Evolutionary conservation across 495 filamentous ascomycete genomes (phyloP).

Genomic region (Talaromyces trachyspermus): DNA sequence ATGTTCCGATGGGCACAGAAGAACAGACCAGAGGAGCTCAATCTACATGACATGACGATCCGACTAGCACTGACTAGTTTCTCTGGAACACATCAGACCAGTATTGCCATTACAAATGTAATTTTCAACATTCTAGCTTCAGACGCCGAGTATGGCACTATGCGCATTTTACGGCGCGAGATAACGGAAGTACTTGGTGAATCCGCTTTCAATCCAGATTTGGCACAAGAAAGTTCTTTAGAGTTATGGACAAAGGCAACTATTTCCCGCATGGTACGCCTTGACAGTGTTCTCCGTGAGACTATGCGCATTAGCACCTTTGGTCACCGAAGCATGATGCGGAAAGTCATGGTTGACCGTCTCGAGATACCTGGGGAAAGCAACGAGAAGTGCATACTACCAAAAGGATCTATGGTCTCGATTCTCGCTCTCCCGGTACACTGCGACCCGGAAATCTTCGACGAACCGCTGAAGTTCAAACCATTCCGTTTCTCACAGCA

Average conservation of each 20-base stretch:
- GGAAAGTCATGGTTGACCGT: slow-evolving; percentile 21
- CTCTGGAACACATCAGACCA: slow-evolving; percentile 44
- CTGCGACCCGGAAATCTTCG: slow-evolving; percentile 21
- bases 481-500: slow-evolving; percentile 26
- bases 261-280: slow-evolving; percentile 22
- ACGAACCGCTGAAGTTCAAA: slow-evolving; percentile 22
- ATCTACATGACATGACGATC: slow-evolving; percentile 20
- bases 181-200: slow-evolving; percentile 8
- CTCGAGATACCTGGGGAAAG: slow-evolving; percentile 20
- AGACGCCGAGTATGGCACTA: slow-evolving; percentile 27
- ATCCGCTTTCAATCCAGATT: too few species aligned
- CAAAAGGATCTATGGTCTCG: slow-evolving; percentile 22
- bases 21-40: slow-evolving; percentile 24
- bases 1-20: slow-evolving; percentile 26
- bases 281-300: slow-evolving; percentile 34
- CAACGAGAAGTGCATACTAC: too few species aligned
- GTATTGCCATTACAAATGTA: slow-evolving; percentile 36
- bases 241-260: slow-evolving; percentile 25
- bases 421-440: slow-evolving; percentile 23
- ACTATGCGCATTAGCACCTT: slow-evolving; percentile 30
- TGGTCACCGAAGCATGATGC: slow-evolving; percentile 20
- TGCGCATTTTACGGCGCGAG: slow-evolving; percentile 27
- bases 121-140: slow-evolving; percentile 36
- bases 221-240: too few species aligned
- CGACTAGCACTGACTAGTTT: slow-evolving; percentile 39